A percentile compares a stretch with the other conserved stretches of the same genome.
phyloP scores from a whole-genome alignment of 306 rosid species.

The Cucurbita moschata region DNA sequence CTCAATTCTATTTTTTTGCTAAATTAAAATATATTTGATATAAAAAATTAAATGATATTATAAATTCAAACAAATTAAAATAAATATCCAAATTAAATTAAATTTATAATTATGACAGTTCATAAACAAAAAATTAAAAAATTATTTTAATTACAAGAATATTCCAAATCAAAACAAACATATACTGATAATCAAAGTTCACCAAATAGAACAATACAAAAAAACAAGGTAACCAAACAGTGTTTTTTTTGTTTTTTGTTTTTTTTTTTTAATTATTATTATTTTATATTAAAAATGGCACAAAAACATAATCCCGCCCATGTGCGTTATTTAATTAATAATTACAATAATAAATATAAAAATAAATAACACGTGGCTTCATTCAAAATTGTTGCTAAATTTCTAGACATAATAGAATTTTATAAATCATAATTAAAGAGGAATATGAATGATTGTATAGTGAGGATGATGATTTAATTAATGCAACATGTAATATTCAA shows the following conservation, averaged over 20 bases:
- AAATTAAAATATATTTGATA: too few relatives aligned
- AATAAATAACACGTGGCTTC: neutral
- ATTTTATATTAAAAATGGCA: neutral
- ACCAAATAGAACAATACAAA: neutral
- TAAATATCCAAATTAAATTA: too few relatives aligned
- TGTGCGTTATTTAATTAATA: neutral
- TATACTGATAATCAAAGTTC: neutral
- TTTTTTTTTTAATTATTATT: too few relatives aligned
- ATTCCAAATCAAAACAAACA: constrained; percentile 1
- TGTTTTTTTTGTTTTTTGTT: neutral
- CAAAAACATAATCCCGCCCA: neutral
- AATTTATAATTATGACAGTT: too few relatives aligned
- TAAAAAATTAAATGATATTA: too few relatives aligned
- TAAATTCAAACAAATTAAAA: too few relatives aligned
- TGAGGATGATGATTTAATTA: neutral
- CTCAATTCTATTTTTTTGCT: too few relatives aligned
- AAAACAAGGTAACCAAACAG: neutral
- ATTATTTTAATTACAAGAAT: too few relatives aligned
- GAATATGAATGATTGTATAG: neutral
- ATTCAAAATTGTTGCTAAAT: neutral
- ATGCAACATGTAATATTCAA: neutral
- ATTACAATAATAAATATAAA: neutral
- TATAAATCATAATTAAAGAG: neutral
- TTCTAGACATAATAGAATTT: neutral
- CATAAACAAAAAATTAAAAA: too few relatives aligned